phyloP scores from a whole-genome alignment of 495 filamentous ascomycete species.

The Penicillium dipodomyicola region DNA sequence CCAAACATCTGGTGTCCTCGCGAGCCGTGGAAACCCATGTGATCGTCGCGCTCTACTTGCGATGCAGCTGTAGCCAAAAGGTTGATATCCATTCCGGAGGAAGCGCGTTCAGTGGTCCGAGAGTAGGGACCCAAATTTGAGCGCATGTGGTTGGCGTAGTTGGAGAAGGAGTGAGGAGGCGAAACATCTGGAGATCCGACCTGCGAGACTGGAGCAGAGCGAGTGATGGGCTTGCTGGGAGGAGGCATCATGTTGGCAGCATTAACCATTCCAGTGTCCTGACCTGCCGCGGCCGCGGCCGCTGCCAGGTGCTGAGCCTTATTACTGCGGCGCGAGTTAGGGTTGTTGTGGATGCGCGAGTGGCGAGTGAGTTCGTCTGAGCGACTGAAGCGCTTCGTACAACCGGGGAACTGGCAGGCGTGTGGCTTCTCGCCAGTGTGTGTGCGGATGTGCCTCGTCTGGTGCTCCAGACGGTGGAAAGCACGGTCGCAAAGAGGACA shows the following conservation, averaged over 20 bases:
- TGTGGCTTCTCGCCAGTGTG: constrained; percentile 99
- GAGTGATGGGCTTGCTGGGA: constrained; percentile 65
- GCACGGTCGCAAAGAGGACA: constrained; percentile 98
- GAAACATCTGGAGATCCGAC: constrained; percentile 93
- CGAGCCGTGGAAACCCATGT: constrained; percentile 42
- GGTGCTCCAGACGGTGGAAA: constrained; percentile 97
- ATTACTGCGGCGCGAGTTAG: constrained; percentile 91
- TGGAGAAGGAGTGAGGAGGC: constrained; percentile 84
- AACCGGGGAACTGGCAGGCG: constrained; percentile 88
- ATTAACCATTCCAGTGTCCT: constrained; percentile 51
- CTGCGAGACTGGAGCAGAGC: constrained; percentile 87
- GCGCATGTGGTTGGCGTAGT: constrained; percentile 65
- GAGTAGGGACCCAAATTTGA: constrained; percentile 63
- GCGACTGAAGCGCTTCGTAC: constrained; percentile 95
- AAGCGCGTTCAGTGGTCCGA: constrained; percentile 49
- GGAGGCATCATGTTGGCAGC: constrained; percentile 69
- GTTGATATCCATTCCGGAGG: constrained; percentile 72
- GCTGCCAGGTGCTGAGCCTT: constrained; percentile 69
- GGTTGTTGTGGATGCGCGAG: constrained; percentile 98
- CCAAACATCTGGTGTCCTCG: constrained; percentile 50
- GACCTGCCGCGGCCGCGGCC: constrained; percentile 50
- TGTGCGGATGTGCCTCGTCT: constrained; percentile 95
- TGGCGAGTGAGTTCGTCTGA: constrained; percentile 97
- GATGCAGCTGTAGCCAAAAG: constrained; percentile 89
- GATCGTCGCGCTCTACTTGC: constrained; percentile 78